Evolutionary conservation across 805 yeast genomes (phyloP).

Genomic region (Wickerhamomyces mucosus): DNA sequence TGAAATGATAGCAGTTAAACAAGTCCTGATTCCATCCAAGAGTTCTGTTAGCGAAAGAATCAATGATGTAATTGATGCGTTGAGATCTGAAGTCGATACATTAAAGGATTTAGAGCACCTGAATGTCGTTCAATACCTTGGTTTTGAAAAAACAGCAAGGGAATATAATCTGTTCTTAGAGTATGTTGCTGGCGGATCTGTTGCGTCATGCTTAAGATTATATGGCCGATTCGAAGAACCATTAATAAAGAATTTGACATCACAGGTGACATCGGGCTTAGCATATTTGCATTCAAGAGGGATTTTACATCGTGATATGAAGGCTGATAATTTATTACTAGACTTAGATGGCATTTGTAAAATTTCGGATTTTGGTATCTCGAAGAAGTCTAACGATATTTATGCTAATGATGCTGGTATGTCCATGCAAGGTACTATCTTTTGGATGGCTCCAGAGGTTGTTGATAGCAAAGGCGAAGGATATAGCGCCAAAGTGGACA

Average conservation of each 20-base stretch:
- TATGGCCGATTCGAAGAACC: constrained; percentile 82
- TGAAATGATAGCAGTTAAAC: constrained; percentile 98
- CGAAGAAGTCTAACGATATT: constrained; percentile 75
- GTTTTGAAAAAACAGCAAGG: constrained; percentile 69
- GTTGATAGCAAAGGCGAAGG: constrained; percentile 88
- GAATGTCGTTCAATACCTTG: constrained; percentile 92
- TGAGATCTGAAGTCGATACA: constrained; percentile 85
- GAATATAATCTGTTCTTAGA: constrained; percentile 85
- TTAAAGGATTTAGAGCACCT: constrained; percentile 89
- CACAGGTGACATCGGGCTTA: constrained; percentile 76
- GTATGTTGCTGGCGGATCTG: constrained; percentile 97
- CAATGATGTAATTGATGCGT: constrained; percentile 64
- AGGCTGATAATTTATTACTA: constrained; percentile 82
- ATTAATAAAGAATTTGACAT: constrained; percentile 60
- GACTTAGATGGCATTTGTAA: constrained; percentile 92
- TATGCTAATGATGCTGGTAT: constrained; percentile 87
- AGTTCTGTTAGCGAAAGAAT: constrained; percentile 28
- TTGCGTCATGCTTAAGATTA: constrained; percentile 72
- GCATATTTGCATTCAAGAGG: constrained; percentile 84
- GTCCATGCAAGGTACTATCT: constrained; percentile 98
- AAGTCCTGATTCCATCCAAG: constrained; percentile 59
- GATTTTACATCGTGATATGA: constrained; percentile 86
- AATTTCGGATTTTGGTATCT: constrained; percentile 94
- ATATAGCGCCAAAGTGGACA: constrained; percentile 94
- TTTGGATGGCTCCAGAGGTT: constrained; percentile 99